phyloP scores from a whole-genome alignment of 345 rosid genomes.

The Euphorbia pulcherrima region DNA sequence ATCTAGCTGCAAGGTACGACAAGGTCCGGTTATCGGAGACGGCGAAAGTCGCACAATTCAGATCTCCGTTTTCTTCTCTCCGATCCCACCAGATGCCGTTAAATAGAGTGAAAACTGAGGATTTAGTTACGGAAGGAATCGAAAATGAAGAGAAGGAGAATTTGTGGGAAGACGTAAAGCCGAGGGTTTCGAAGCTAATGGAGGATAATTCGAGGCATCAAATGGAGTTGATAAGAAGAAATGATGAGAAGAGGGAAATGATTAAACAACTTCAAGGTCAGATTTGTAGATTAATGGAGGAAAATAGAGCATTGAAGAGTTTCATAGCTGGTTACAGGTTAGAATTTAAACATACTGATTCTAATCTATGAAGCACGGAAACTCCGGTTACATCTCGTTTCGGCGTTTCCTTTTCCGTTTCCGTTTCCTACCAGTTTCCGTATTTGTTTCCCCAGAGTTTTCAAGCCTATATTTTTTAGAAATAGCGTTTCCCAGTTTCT shows the following conservation, averaged over 20 bases:
- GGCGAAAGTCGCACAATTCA: not conserved
- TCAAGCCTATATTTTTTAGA: too few species aligned
- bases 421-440: too few species aligned
- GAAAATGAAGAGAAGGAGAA: conserved; percentile 9
- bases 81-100: not conserved
- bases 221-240: conserved; percentile 29
- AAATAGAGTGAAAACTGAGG: not conserved
- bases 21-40: conserved; percentile 14
- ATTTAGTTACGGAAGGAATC: not conserved
- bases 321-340: conserved; percentile 1
- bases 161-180: conserved; percentile 16
- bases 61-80: conserved; percentile 3
- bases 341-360: conserved; percentile 1
- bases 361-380: too few species aligned
- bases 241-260: conserved; percentile 31
- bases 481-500: too few species aligned
- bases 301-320: conserved; percentile 13
- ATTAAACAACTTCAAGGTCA: conserved; percentile 27
- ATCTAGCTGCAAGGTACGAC: conserved; percentile 22
- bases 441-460: too few species aligned
- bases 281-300: conserved; percentile 18
- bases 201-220: conserved; percentile 28
- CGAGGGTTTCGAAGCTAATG: conserved; percentile 12
- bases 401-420: too few species aligned
- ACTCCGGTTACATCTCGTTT: too few species aligned